Base-by-base conservation (phyloP, 2,329 filamentous ascomycete genomes). In the Tolypocladium endophyticum region DNA sequence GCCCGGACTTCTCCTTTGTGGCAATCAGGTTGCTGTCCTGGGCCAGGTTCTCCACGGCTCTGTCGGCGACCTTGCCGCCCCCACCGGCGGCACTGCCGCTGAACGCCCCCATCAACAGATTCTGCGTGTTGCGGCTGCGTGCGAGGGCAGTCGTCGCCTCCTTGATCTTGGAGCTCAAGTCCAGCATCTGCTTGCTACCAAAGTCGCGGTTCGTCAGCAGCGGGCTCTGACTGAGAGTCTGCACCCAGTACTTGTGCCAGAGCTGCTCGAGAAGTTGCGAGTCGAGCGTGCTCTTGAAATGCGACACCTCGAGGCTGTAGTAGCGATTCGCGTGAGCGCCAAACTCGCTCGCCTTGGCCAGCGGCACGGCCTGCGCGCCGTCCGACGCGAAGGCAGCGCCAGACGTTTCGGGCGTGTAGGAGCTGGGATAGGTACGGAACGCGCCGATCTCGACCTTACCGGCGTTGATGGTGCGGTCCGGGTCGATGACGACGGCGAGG, bases 171-270 rank as follows among this genome's bases (percentile, higher is more conserved):
- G 86, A 84, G 47, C 88, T 88, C 52, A 97, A 79, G 72, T 99
- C 94, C 56, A 87, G 79, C 75, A 99, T 94, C 74, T 97, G 92
- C 73, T 92, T 94, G 68, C 88, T 96, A 58, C 87, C 88, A 71
- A 92, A 99, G 67, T 97, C 93, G 63, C 92, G 89, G 70, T 96
- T 97, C 59, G 90, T 92, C 67, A 96, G 87, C 5, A 97, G 82
- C 28, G 93, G 92, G 66, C 87, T 94, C 67, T 96, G 90, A 38
- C 91, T 95, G 25, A 99, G 83, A 7, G 94, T 99, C 70, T 95
- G 90, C 39, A 97, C 92, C 94, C 92, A 96, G 79, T 99, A 99
- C 75, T 97, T 97, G 79, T 97, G 96, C 94, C 94, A 97, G 36
- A 99, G 80, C 57, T 91, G 82, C 69, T 95, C 90, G 6, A 99